Evolutionary conservation across 2,329 filamentous ascomycete species (phyloP).

Genomic region (Aspergillus candidus): DNA sequence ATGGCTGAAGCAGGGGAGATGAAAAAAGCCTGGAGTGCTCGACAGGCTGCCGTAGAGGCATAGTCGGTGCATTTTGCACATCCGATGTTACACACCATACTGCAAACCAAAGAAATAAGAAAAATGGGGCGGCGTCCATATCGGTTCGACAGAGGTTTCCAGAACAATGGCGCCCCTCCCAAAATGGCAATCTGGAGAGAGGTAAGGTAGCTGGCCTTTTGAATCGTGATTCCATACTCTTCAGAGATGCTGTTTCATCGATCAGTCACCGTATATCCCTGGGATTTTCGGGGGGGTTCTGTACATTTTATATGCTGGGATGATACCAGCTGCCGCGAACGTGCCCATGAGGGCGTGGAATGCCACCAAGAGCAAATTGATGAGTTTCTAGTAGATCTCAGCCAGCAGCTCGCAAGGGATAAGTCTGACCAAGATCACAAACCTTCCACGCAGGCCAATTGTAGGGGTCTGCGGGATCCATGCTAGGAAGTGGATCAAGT

Average conservation of each 20-base stretch:
- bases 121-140: constrained; percentile 53
- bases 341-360: constrained; percentile 55
- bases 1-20: constrained; percentile 51
- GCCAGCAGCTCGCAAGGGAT: background rate
- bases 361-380: constrained; percentile 51
- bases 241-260: constrained; percentile 38
- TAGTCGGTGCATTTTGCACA: constrained; percentile 49
- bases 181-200: constrained; percentile 50
- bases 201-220: constrained; percentile 48
- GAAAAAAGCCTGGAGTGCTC: constrained; percentile 51
- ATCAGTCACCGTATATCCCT: background rate
- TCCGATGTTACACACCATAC: constrained; percentile 49
- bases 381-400: constrained; percentile 41
- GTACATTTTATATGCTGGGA: constrained; percentile 47
- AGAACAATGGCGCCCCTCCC: constrained; percentile 50
- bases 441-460: constrained; percentile 54
- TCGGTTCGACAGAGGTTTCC: constrained; percentile 49
- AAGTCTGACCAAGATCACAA: constrained; percentile 2
- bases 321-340: constrained; percentile 51
- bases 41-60: constrained; percentile 45
- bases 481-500: constrained; percentile 49
- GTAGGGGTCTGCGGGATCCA: constrained; percentile 49
- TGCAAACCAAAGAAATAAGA: constrained; percentile 46
- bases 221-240: constrained; percentile 45
- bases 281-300: background rate